Conservation (phyloP, 139 green algal species). For the Trebouxia sp. region DNA sequence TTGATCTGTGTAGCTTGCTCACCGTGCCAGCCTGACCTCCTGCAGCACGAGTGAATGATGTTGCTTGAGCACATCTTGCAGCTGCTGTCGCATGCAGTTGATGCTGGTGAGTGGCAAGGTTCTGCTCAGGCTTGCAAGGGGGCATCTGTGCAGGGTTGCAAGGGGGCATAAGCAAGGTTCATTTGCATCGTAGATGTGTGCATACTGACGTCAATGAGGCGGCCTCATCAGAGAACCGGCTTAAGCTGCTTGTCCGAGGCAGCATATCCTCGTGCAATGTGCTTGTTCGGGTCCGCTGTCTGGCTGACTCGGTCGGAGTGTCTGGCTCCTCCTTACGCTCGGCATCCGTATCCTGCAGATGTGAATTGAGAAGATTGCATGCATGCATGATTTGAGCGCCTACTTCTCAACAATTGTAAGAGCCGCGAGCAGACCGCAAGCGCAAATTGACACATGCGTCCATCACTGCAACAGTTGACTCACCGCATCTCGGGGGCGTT, state of each 20-base stretch:
- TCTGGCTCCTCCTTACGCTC: background rate
- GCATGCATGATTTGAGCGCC: too few species aligned
- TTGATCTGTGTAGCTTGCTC: too few species aligned
- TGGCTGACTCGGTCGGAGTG: background rate
- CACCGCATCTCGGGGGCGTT: conserved; percentile 30
- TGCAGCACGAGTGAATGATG: background rate
- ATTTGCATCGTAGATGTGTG: background rate
- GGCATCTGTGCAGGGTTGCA: too few species aligned
- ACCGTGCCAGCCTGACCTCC: background rate
- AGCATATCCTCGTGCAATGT: background rate
- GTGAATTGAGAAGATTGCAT: too few species aligned
- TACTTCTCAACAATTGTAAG: too few species aligned
- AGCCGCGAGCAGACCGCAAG: background rate
- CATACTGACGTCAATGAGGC: conserved; percentile 1
- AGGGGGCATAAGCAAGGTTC: too few species aligned
- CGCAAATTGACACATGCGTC: too few species aligned
- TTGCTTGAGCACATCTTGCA: too few species aligned
- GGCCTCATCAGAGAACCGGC: background rate
- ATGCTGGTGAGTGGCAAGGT: background rate
- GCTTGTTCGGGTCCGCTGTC: background rate
- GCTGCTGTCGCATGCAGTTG: background rate
- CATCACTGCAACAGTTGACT: too few species aligned
- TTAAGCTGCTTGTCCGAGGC: background rate
- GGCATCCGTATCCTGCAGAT: background rate
- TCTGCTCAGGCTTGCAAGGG: too few species aligned